These are phyloP conservation scores for Metschnikowia reukaufii DNA, from an alignment of 805 yeast genomes.

Conservation along the genomic window DNA sequence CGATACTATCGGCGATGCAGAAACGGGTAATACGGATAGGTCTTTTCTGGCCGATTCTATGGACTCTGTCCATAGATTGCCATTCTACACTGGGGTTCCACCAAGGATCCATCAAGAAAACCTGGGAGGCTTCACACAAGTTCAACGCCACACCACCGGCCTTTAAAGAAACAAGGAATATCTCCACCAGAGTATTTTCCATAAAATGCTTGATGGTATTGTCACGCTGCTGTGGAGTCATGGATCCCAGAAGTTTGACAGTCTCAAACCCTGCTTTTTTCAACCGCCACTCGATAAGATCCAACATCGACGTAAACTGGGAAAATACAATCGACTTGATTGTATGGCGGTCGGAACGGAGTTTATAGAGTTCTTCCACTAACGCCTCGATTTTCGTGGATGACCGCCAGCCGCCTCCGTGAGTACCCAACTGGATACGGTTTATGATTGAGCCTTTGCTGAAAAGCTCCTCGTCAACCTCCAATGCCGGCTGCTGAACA, in stretches of 20 bases:
- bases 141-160: constrained; percentile 99
- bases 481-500: constrained; percentile 79
- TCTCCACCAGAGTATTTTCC: constrained; percentile 91
- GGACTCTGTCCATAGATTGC: constrained; percentile 98
- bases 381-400: constrained; percentile 96
- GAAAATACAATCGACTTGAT: constrained; percentile 96
- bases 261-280: constrained; percentile 94
- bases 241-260: constrained; percentile 91
- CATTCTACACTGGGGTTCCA: constrained; percentile 99
- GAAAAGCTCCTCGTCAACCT: constrained; percentile 59
- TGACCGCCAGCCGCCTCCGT: constrained; percentile 80
- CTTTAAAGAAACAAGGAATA: constrained; percentile 88
- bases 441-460: constrained; percentile 76
- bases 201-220: constrained; percentile 86
- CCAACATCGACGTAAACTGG: constrained; percentile 96
- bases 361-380: constrained; percentile 85
- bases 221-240: constrained; percentile 95
- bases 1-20: constrained; percentile 95
- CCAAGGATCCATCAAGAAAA: constrained; percentile 96
- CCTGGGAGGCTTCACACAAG: constrained; percentile 95
- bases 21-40: constrained; percentile 92
- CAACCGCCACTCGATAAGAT: constrained; percentile 92
- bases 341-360: constrained; percentile 83
- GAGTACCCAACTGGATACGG: constrained; percentile 73
- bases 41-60: constrained; percentile 92